phyloP scores from a whole-genome alignment of 1,284 basidiomycete genomes.

The Coniferiporia sulphurascens region DNA sequence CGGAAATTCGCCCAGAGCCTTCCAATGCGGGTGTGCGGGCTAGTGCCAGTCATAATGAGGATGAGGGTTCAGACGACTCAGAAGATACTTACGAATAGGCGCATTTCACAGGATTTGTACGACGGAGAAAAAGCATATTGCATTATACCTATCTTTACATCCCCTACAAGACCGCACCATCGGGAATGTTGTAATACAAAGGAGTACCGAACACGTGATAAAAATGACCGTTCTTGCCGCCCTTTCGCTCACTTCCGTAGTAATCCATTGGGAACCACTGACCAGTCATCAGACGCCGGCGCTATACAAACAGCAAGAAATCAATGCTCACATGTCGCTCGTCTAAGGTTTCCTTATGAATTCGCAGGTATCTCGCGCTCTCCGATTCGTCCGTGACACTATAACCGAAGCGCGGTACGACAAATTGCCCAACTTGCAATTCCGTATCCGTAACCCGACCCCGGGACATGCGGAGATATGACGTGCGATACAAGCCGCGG shows the following conservation, averaged over 20 bases:
- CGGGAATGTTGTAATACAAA: constrained; percentile 61
- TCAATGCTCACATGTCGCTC: constrained; percentile 48
- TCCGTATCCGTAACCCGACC: constrained; percentile 74
- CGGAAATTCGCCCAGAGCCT: no score
- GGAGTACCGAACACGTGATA: constrained; percentile 76
- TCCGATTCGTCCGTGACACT: constrained; percentile 54
- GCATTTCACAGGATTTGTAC: neutral
- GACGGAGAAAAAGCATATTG: constrained; percentile 1
- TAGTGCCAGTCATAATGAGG: constrained; percentile 21
- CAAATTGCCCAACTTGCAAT: constrained; percentile 77
- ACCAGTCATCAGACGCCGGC: neutral
- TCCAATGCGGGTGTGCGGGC: no score
- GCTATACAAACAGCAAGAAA: constrained; percentile 1
- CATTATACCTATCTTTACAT: neutral
- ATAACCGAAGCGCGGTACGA: constrained; percentile 57
- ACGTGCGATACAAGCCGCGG: constrained; percentile 74
- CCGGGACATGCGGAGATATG: constrained; percentile 68
- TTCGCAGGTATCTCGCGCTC: constrained; percentile 61
- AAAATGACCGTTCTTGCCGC: constrained; percentile 63
- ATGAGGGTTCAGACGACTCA: constrained; percentile 21
- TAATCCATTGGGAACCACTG: constrained; percentile 77
- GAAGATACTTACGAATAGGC: constrained; percentile 4
- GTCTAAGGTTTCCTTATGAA: constrained; percentile 62
- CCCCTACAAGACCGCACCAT: constrained; percentile 42
- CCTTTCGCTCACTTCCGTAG: constrained; percentile 45